These are phyloP conservation scores for Bryopsis sp. DNA, from an alignment of 139 green algal genomes.

Conservation along the genomic window DNA sequence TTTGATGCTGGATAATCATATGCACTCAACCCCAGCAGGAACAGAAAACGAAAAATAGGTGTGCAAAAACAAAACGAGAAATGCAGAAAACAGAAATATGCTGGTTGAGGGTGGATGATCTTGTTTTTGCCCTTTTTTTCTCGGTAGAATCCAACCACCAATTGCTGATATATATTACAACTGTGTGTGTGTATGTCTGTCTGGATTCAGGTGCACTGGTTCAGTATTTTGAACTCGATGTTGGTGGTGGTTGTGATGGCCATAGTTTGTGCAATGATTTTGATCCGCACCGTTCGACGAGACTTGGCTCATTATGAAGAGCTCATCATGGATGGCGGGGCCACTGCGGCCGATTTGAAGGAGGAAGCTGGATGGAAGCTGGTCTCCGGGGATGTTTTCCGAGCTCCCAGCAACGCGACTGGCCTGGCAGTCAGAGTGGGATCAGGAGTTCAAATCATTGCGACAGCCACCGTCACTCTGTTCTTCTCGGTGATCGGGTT, in stretches of 20 bases:
- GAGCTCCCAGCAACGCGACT: constrained; percentile 47
- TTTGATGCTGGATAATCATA: too few species aligned
- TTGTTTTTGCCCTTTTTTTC: too few species aligned
- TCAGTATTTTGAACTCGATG: constrained; percentile 91
- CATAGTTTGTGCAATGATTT: constrained; percentile 79
- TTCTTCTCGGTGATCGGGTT: constrained; percentile 88
- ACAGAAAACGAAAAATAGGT: too few species aligned
- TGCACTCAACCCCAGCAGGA: too few species aligned
- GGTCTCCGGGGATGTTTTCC: constrained; percentile 89
- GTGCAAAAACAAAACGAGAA: too few species aligned
- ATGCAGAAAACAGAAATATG: too few species aligned
- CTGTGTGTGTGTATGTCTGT: too few species aligned
- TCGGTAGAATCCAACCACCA: too few species aligned
- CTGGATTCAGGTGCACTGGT: constrained; percentile 96
- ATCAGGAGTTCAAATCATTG: constrained; percentile 80
- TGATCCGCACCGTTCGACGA: constrained; percentile 78
- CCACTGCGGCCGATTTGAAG: constrained; percentile 36
- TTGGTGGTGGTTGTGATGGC: constrained; percentile 92
- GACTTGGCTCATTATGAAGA: constrained; percentile 89
- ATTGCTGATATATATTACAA: too few species aligned
- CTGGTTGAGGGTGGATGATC: too few species aligned
- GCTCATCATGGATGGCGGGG: constrained; percentile 65
- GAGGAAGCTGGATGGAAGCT: constrained; percentile 97
- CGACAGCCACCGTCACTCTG: constrained; percentile 65
- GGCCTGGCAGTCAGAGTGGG: constrained; percentile 71